Percentiles rank a stretch among this genome's conserved stretches.
Evolutionary conservation across 768 basidiomycete species (phyloP).

Genomic region (Xerocomellus dryophilus): DNA sequence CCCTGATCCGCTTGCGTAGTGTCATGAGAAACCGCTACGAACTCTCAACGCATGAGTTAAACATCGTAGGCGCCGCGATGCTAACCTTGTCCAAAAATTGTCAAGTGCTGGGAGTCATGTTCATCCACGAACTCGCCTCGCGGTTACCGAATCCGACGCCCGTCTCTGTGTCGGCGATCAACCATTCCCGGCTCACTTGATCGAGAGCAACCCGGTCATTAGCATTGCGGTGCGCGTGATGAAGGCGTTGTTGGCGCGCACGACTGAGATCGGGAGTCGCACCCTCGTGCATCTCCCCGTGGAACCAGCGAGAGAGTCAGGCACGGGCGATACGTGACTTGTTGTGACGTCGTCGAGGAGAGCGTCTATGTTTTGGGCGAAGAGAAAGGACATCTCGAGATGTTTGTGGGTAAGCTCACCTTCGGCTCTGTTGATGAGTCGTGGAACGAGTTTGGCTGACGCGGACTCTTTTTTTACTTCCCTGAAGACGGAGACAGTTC

Average conservation of each 20-base stretch:
- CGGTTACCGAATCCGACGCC: conserved; percentile 29
- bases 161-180: conserved; percentile 31
- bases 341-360: conserved; percentile 27
- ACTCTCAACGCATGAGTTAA: conserved; percentile 27
- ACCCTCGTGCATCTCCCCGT: conserved; percentile 35
- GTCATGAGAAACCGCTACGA: conserved; percentile 26
- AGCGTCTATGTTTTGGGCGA: conserved; percentile 33
- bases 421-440: background rate
- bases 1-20: too few relatives aligned
- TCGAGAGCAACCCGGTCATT: conserved; percentile 6
- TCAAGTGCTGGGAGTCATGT: conserved; percentile 36
- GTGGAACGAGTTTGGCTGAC: conserved; percentile 1
- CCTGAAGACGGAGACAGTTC: conserved; percentile 28
- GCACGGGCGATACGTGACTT: conserved; percentile 32
- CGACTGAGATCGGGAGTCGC: conserved; percentile 36
- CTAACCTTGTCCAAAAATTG: background rate
- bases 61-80: background rate
- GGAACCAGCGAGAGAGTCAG: conserved; percentile 20
- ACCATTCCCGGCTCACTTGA: conserved; percentile 30
- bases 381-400: conserved; percentile 29
- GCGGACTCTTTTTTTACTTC: background rate
- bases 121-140: conserved; percentile 34
- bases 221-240: background rate
- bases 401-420: conserved; percentile 34
- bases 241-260: conserved; percentile 27